Percentiles rank a stretch among this genome's conserved stretches.
Conservation (phyloP, 2,329 filamentous ascomycete species). For the Penicillium digitatum region DNA sequence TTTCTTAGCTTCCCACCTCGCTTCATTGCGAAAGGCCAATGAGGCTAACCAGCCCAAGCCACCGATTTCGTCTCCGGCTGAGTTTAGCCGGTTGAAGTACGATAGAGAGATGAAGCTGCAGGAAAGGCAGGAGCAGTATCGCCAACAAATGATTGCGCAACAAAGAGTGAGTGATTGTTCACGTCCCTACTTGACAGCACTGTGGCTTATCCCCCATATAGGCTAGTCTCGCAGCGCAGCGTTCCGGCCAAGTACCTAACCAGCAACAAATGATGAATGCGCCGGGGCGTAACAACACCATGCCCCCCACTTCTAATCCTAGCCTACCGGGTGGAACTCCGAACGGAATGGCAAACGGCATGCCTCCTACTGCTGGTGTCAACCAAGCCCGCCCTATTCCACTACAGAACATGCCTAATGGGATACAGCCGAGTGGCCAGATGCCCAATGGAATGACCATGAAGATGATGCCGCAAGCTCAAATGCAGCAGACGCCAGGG, state of each 20-base stretch:
- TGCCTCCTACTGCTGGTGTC: conserved; percentile 36
- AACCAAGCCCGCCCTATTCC: conserved; percentile 40
- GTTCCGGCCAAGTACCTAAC: conserved; percentile 41
- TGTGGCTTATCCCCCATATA: conserved; percentile 19
- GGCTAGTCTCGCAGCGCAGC: conserved; percentile 44
- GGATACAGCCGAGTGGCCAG: conserved; percentile 47
- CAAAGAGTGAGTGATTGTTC: conserved; percentile 44
- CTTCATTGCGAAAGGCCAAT: conserved; percentile 75
- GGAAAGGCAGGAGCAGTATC: conserved; percentile 56
- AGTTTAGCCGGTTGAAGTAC: conserved; percentile 84
- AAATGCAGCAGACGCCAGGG: conserved; percentile 51
- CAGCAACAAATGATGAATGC: conserved; percentile 38
- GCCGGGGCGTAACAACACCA: conserved; percentile 39
- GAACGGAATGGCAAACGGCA: conserved; percentile 47
- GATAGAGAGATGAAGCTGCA: conserved; percentile 72
- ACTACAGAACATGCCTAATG: conserved; percentile 42
- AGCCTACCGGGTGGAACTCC: conserved; percentile 40
- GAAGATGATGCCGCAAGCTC: conserved; percentile 52
- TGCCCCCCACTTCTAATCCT: conserved; percentile 35
- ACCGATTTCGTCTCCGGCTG: conserved; percentile 70
- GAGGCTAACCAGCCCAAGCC: conserved; percentile 60
- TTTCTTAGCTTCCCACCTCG: conserved; percentile 58
- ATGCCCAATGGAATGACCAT: conserved; percentile 57
- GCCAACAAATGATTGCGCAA: conserved; percentile 59
- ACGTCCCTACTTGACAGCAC: background rate